These are phyloP conservation scores for Hypoxylon lienhwacheense DNA, from an alignment of 495 filamentous ascomycete genomes.

Conservation along the genomic window DNA sequence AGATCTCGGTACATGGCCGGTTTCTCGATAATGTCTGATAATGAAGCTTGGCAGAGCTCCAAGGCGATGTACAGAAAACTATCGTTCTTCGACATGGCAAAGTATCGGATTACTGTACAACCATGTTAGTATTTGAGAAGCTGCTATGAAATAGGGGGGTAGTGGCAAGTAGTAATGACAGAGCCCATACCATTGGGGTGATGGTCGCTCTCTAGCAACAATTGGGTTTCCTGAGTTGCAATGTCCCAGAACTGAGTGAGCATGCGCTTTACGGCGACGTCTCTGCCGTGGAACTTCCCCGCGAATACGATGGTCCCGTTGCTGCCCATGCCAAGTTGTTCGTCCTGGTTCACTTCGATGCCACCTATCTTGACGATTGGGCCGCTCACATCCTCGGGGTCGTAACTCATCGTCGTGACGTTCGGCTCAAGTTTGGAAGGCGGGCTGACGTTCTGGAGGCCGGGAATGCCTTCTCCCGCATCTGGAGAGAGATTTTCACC, in stretches of 20 bases:
- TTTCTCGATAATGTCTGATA: slow-evolving; percentile 84
- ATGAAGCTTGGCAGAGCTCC: slow-evolving; percentile 90
- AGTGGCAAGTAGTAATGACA: too few relatives aligned
- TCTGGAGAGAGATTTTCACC: slow-evolving; percentile 44
- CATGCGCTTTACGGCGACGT: slow-evolving; percentile 97
- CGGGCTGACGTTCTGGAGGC: slow-evolving; percentile 45
- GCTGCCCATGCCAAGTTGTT: slow-evolving; percentile 76
- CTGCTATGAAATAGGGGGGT: background rate
- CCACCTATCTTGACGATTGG: slow-evolving; percentile 69
- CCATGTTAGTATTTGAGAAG: slow-evolving; percentile 27
- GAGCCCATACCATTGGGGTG: slow-evolving; percentile 69
- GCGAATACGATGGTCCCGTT: slow-evolving; percentile 85
- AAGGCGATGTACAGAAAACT: slow-evolving; percentile 97
- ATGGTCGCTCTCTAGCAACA: slow-evolving; percentile 90
- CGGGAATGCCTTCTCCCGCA: slow-evolving; percentile 36
- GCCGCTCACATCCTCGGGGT: slow-evolving; percentile 58
- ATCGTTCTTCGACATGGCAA: slow-evolving; percentile 80
- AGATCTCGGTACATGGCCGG: slow-evolving; percentile 52
- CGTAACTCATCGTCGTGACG: slow-evolving; percentile 50
- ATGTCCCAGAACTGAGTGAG: slow-evolving; percentile 92
- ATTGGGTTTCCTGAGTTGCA: slow-evolving; percentile 86
- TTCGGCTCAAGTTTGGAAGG: slow-evolving; percentile 60
- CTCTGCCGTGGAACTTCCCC: slow-evolving; percentile 84
- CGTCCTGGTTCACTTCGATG: slow-evolving; percentile 71
- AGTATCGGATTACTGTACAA: slow-evolving; percentile 82